Percentiles rank a stretch among this genome's conserved stretches.
phyloP scores from a whole-genome alignment of 768 basidiomycete species.

The Russula sp. region DNA sequence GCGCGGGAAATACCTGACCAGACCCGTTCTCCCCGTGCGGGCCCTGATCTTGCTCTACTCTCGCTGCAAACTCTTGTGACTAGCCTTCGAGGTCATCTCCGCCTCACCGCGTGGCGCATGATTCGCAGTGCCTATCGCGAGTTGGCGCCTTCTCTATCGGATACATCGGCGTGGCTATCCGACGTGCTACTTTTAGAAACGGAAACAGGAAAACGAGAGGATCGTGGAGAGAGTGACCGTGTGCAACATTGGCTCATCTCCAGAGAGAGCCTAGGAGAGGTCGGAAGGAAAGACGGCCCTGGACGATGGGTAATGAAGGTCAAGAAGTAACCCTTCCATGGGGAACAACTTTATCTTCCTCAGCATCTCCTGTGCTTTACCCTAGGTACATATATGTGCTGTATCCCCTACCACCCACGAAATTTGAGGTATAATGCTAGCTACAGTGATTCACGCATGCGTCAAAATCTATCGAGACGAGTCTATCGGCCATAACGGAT shows the following conservation, averaged over 20 bases:
- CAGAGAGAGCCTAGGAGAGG: slow-evolving; percentile 19
- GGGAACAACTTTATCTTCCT: background rate
- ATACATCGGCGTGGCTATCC: slow-evolving; percentile 17
- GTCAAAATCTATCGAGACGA: background rate
- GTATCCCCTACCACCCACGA: background rate
- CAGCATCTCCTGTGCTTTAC: background rate
- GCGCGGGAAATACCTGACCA: background rate
- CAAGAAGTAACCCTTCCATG: slow-evolving; percentile 4
- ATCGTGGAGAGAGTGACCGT: background rate
- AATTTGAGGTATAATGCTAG: slow-evolving; percentile 11
- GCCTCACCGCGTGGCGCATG: slow-evolving; percentile 16
- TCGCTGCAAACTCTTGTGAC: slow-evolving; percentile 13
- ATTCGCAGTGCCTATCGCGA: slow-evolving; percentile 23
- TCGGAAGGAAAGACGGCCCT: slow-evolving; percentile 14
- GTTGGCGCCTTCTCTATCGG: slow-evolving; percentile 2
- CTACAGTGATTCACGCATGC: background rate
- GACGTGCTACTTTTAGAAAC: slow-evolving; percentile 13
- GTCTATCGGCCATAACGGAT: background rate
- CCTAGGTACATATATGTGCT: background rate
- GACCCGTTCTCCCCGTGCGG: background rate
- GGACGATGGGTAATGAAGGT: slow-evolving; percentile 14
- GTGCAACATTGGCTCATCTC: slow-evolving; percentile 13
- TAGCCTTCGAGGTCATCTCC: slow-evolving; percentile 14
- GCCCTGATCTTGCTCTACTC: slow-evolving; percentile 13
- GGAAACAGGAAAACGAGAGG: background rate